A percentile compares a stretch with the other conserved stretches of the same genome.
Evolutionary conservation across 345 rosid genomes (phyloP).

Genomic region (Angophora floribunda): DNA sequence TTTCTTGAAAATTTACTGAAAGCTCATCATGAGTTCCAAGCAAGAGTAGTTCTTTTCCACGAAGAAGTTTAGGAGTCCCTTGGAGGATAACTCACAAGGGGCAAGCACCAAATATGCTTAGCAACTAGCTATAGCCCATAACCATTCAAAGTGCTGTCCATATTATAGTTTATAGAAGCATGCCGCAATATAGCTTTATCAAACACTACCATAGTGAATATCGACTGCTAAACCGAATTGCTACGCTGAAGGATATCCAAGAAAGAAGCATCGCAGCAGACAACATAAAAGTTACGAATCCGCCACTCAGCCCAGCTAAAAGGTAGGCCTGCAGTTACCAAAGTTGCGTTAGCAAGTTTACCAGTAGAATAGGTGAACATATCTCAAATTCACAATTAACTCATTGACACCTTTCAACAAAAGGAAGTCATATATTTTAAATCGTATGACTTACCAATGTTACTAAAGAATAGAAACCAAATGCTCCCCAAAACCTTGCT

Average conservation of each 20-base stretch:
- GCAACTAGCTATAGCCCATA: background rate
- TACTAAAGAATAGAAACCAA: constrained; percentile 61
- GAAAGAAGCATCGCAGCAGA: constrained; percentile 68
- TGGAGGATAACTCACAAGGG: background rate
- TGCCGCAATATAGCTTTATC: background rate
- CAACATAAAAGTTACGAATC: constrained; percentile 59
- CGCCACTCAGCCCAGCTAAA: constrained; percentile 78
- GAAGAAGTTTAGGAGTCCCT: background rate
- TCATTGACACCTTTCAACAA: background rate
- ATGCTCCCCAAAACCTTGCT: constrained; percentile 98
- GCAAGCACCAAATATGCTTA: background rate
- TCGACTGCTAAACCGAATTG: constrained; percentile 34
- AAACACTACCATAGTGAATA: constrained; percentile 45
- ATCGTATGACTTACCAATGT: constrained; percentile 48
- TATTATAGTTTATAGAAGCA: background rate
- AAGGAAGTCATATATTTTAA: background rate
- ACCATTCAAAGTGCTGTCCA: background rate
- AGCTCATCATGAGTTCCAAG: background rate
- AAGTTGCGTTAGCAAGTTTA: constrained; percentile 15
- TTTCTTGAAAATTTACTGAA: background rate
- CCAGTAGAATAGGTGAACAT: background rate
- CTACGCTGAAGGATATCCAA: constrained; percentile 57
- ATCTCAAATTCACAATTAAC: background rate
- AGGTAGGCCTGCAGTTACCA: constrained; percentile 57
- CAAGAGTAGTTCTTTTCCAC: background rate